phyloP scores from a whole-genome alignment of 2,329 filamentous ascomycete genomes.

The Zelopaecilomyces penicillatus region DNA sequence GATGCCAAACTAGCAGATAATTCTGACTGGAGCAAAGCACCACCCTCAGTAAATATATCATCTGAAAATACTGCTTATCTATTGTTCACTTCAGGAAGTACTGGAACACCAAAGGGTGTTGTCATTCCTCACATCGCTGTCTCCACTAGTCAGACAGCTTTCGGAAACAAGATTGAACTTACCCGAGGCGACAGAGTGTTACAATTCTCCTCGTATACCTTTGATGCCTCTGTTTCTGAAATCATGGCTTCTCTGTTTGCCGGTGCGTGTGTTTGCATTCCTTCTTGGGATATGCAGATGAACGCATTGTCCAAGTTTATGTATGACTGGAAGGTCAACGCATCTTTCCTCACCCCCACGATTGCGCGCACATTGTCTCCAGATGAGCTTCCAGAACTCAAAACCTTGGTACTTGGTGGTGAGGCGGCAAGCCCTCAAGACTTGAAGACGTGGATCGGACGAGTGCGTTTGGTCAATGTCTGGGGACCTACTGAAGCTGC shows the following conservation, averaged over 20 bases:
- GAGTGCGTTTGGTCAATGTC: background rate
- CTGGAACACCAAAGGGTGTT: background rate
- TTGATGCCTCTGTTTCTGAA: slow-evolving; percentile 4
- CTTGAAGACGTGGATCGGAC: background rate
- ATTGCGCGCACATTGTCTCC: background rate
- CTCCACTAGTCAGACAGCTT: background rate
- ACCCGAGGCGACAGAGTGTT: background rate
- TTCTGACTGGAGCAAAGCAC: no score
- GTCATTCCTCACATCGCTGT: background rate
- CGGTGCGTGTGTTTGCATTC: slow-evolving; percentile 10
- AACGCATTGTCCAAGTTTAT: slow-evolving; percentile 2
- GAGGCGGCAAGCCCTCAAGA: background rate
- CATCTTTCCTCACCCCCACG: background rate
- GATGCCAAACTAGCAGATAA: no score
- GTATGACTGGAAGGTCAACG: background rate
- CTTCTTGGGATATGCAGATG: slow-evolving; percentile 6
- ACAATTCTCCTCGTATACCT: slow-evolving; percentile 6
- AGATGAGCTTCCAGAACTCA: slow-evolving; percentile 1
- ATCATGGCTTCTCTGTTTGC: slow-evolving; percentile 2
- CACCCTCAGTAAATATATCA: no score
- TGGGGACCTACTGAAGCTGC: background rate
- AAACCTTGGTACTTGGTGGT: slow-evolving; percentile 6
- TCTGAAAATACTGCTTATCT: background rate
- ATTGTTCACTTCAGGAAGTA: background rate
- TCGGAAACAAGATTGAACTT: background rate